Evolutionary conservation across 345 rosid genomes (phyloP).

Genomic region (Camelina sativa): DNA sequence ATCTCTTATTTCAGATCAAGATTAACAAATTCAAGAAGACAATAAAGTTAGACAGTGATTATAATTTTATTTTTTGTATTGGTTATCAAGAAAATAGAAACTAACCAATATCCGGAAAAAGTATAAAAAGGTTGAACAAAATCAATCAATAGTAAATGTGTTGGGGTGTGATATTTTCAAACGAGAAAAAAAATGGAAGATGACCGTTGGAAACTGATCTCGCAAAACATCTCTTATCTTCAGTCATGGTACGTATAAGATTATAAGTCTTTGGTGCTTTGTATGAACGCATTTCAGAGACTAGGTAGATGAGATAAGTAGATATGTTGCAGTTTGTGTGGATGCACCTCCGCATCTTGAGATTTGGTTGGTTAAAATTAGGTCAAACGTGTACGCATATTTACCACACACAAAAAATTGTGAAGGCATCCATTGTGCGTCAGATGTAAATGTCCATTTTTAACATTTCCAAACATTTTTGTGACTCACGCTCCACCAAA

Average conservation of each 20-base stretch:
- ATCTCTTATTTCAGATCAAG: not conserved
- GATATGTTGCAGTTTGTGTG: constrained; percentile 13
- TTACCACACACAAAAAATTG: not conserved
- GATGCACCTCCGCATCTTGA: constrained; percentile 3
- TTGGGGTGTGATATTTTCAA: not conserved
- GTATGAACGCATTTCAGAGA: constrained; percentile 6
- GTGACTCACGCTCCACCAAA: constrained; percentile 26
- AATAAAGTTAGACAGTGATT: too few species aligned
- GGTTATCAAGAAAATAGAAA: too few species aligned
- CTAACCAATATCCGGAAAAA: too few species aligned
- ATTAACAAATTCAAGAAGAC: constrained; percentile 17
- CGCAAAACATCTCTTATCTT: not conserved
- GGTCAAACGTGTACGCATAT: constrained; percentile 7
- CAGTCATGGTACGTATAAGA: not conserved
- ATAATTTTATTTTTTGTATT: too few species aligned
- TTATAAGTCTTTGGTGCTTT: not conserved
- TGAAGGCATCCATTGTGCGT: not conserved
- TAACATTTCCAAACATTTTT: constrained; percentile 9
- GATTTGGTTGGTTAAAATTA: constrained; percentile 14
- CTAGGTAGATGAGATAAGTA: not conserved
- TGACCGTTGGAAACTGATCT: constrained; percentile 3
- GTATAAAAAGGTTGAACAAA: not conserved
- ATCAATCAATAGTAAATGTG: not conserved
- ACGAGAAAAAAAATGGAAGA: not conserved
- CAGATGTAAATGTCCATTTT: not conserved